Evolutionary conservation across 805 yeast genomes (phyloP), one percentile per base, ranked within the genome.

Genomic region (Kodamaea jinghongensis): DNA sequence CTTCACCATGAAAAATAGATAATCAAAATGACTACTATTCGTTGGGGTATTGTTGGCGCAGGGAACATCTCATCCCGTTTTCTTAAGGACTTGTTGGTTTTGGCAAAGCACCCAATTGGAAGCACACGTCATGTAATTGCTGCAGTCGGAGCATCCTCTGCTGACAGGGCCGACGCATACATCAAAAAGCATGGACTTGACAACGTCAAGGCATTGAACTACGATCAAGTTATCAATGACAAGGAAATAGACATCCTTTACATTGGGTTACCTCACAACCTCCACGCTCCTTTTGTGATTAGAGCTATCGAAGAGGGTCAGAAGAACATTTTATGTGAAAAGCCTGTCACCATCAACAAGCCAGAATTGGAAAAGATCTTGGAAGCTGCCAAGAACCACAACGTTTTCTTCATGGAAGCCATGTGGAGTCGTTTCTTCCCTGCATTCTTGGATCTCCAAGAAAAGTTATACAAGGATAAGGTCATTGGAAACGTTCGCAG

Each of bases 381-480:
- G 35, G 60, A 52, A 1, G 60, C 68, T 33, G 83, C 83, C 3
- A 60, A 61, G 47, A 44, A 53, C 39, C 67, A 70, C 52, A 60
- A 63, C 1, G 50, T 67, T 35, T 76, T 72, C 44, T 57, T 79
- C 27, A 73, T 79, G 81, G 85, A 79, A 54, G 84, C 76, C 4
- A 70, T 75, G 38, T 76, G 82, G 82, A 70, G 80, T 4, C 62
- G 78, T 35, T 75, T 71, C 46, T 71, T 75, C 60, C 83, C 83
- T 2, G 43, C 73, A 3, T 46, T 43, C 31, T 52, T 70, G 14
- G 46, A 51, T 13, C 58, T 61, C 34, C 54, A 73, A 34, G 52
- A 66, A 39, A 42, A 61, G 22, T 55, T 61, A 41, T 44, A 76
- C 14, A 61, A 65, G 13, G 67, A 73, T 16, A 62, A 65, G 41